Conservation (phyloP, 768 basidiomycete genomes). For the Symmetrospora coprosmae region DNA sequence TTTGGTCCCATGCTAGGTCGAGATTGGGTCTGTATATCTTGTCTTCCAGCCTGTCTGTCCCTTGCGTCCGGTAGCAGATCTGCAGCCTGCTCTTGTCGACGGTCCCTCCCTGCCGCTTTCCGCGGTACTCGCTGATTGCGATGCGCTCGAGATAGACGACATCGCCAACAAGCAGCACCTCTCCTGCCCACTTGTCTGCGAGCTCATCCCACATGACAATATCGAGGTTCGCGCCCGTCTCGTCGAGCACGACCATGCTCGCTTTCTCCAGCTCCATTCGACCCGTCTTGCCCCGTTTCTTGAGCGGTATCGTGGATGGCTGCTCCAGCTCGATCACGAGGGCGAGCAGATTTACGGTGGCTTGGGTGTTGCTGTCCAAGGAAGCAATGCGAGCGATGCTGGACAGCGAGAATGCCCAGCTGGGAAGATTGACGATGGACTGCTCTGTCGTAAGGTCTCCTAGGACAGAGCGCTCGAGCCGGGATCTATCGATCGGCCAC, state of each 20-base stretch:
- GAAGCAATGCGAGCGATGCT: background rate
- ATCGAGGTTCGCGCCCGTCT: slow-evolving; percentile 1
- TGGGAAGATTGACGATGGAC: slow-evolving; percentile 10
- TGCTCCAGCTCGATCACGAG: slow-evolving; percentile 4
- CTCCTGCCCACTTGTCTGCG: slow-evolving; percentile 9
- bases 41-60: background rate
- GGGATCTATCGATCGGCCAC: background rate
- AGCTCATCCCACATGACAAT: slow-evolving; percentile 16
- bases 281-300: background rate
- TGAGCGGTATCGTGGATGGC: slow-evolving; percentile 7
- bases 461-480: background rate
- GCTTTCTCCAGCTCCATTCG: slow-evolving; percentile 3
- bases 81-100: slow-evolving; percentile 7
- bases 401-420: slow-evolving; percentile 8
- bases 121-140: slow-evolving; percentile 11
- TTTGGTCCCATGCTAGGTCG: slow-evolving; percentile 11
- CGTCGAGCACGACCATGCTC: background rate
- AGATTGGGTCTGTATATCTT: background rate
- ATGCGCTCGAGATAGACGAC: slow-evolving; percentile 11
- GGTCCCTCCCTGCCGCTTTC: slow-evolving; percentile 2
- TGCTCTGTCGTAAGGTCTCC: slow-evolving; percentile 9
- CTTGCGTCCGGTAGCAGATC: slow-evolving; percentile 13
- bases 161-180: background rate
- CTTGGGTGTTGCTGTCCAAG: background rate
- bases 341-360: background rate